Percentiles rank a stretch among this genome's conserved stretches.
Conservation (phyloP, 176 grass and related monocot genomes). For the Phoenix dactylifera region DNA sequence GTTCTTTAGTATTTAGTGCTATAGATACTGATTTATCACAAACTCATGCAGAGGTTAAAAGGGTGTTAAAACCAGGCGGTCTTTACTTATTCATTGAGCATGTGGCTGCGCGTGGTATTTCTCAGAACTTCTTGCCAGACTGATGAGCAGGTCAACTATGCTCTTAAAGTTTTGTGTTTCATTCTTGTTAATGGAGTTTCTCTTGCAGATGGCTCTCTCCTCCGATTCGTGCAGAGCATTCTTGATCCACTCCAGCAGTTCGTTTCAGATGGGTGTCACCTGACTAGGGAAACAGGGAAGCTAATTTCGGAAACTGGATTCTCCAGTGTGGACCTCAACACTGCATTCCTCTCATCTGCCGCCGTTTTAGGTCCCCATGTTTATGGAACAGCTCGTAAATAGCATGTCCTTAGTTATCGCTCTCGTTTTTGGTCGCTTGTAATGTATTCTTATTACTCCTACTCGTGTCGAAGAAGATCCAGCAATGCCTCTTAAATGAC, state of each 20-base stretch:
- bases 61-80: constrained; percentile 75
- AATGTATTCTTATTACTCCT: too few relatives aligned
- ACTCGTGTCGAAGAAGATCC: too few relatives aligned
- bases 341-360: constrained; percentile 27
- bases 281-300: constrained; percentile 60
- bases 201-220: constrained; percentile 50
- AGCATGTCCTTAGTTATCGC: not conserved
- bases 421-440: too few relatives aligned
- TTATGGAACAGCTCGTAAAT: constrained; percentile 78
- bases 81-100: constrained; percentile 82
- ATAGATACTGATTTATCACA: not conserved
- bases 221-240: constrained; percentile 43
- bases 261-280: constrained; percentile 62
- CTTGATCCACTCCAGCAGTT: constrained; percentile 68
- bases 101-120: constrained; percentile 59
- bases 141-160: too few relatives aligned
- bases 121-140: too few relatives aligned
- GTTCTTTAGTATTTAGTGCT: too few relatives aligned
- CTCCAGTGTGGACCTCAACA: constrained; percentile 40
- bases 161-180: too few relatives aligned
- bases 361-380: constrained; percentile 64
- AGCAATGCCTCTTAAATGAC: too few relatives aligned
- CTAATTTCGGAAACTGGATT: constrained; percentile 47
- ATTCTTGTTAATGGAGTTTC: not conserved
- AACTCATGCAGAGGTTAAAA: constrained; percentile 48